These are phyloP conservation scores for Malania oleifera DNA, from an alignment of 164 flowering plant species.

Conservation along the genomic window DNA sequence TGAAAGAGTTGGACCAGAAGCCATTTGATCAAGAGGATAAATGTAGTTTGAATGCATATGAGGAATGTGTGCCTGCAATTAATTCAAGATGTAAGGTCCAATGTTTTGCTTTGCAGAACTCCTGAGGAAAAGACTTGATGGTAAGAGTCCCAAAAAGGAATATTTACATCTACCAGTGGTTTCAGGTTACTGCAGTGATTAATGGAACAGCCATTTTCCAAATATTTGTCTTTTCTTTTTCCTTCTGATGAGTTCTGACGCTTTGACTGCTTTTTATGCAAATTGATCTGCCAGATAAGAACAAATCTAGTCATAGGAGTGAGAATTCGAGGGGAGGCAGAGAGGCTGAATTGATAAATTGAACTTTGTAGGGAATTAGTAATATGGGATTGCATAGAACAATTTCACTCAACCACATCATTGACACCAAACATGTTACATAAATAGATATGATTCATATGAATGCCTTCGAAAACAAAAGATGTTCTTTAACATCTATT, in stretches of 20 bases:
- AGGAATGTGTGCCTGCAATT: constrained; percentile 20
- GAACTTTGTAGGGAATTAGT: no score
- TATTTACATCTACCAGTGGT: constrained; percentile 11
- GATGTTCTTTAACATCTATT: no score
- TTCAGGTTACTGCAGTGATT: constrained; percentile 14
- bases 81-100: constrained; percentile 26
- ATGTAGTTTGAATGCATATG: constrained; percentile 25
- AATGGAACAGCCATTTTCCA: constrained; percentile 21
- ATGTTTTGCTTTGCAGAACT: constrained; percentile 18
- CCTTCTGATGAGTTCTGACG: constrained; percentile 14
- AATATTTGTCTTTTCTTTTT: constrained; percentile 15
- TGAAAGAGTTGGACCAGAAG: constrained; percentile 21
- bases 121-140: constrained; percentile 13
- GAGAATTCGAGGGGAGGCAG: no score
- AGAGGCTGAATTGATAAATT: no score
- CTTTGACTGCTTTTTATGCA: constrained; percentile 29
- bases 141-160: constrained; percentile 21
- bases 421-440: no score
- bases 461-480: no score
- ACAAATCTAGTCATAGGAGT: not conserved
- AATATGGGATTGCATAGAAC: no score
- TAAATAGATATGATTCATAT: no score
- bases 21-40: constrained; percentile 29
- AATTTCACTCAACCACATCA: no score
- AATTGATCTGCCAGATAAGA: constrained; percentile 28